Percentiles rank a stretch among this genome's conserved stretches.
phyloP scores from a whole-genome alignment of 2,329 filamentous ascomycete species.

The Esteya vermicola region DNA sequence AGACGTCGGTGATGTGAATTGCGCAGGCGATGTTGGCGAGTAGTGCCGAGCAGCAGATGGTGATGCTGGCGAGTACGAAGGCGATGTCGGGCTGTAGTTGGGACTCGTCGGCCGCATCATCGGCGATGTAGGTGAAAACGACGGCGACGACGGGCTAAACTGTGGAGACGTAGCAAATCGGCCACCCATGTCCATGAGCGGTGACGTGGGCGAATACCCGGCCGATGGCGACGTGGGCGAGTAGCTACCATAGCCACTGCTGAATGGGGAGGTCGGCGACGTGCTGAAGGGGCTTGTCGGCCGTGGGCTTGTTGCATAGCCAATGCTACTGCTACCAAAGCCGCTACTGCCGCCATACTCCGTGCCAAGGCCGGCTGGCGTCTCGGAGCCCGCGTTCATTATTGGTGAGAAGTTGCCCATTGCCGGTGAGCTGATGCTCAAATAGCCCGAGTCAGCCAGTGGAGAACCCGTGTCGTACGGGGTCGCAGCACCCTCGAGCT shows the following conservation, averaged over 20 bases:
- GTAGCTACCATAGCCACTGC: conserved; percentile 43
- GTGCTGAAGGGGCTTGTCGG: conserved; percentile 66
- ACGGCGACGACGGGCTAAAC: conserved; percentile 49
- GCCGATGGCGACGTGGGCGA: conserved; percentile 65
- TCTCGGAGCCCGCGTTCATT: conserved; percentile 58
- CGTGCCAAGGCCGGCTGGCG: conserved; percentile 49
- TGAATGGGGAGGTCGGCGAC: conserved; percentile 52
- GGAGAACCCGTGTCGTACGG: conserved; percentile 86
- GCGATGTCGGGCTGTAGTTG: conserved; percentile 52
- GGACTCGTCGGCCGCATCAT: conserved; percentile 41
- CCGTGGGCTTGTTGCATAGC: conserved; percentile 47
- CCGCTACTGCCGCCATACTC: conserved; percentile 42
- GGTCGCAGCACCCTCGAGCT: conserved; percentile 73
- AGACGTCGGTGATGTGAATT: conserved; percentile 62
- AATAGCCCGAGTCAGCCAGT: conserved; percentile 51
- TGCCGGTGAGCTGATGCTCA: conserved; percentile 48
- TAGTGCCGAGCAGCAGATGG: conserved; percentile 43
- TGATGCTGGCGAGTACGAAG: conserved; percentile 49
- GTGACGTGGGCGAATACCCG: conserved; percentile 67
- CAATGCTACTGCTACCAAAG: conserved; percentile 22
- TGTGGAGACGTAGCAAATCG: conserved; percentile 42
- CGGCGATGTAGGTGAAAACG: conserved; percentile 49
- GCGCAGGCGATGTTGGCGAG: conserved; percentile 56
- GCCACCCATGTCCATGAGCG: conserved; percentile 38
- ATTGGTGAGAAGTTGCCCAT: conserved; percentile 64